A percentile compares a stretch with the other conserved stretches of the same genome.
Conservation (phyloP, 352 stramenopile species). For the Globisporangium paddicum region DNA sequence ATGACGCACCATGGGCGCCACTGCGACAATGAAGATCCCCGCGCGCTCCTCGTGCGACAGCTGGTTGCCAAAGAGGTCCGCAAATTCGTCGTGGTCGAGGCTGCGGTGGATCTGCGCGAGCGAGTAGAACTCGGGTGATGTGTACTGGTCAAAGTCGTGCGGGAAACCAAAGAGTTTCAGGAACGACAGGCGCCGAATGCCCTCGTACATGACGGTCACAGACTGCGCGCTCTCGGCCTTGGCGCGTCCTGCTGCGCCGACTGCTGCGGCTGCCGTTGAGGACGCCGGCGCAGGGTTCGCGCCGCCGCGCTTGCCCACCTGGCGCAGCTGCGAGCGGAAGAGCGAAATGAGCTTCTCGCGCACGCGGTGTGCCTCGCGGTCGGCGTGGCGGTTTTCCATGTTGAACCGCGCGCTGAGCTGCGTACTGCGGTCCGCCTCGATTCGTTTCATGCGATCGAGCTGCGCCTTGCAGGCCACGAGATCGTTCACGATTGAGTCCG, state of each 20-base stretch:
- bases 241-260: conserved; percentile 5
- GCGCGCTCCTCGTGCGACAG: conserved; percentile 69
- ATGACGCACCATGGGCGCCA: conserved; percentile 62
- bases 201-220: conserved; percentile 46
- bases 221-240: conserved; percentile 7
- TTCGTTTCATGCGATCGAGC: conserved; percentile 42
- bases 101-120: conserved; percentile 31
- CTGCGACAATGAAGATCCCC: conserved; percentile 55
- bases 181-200: conserved; percentile 57
- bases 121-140: conserved; percentile 45
- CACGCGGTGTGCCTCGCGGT: conserved; percentile 41
- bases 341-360: conserved; percentile 40
- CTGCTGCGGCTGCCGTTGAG: neutral
- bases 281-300: conserved; percentile 11
- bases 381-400: conserved; percentile 53
- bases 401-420: conserved; percentile 42
- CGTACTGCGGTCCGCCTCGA: conserved; percentile 40
- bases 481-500: conserved; percentile 53
- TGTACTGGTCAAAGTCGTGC: conserved; percentile 51
- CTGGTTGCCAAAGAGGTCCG: conserved; percentile 60
- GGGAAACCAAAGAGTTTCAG: conserved; percentile 52
- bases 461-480: conserved; percentile 34
- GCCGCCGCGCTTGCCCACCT: conserved; percentile 27
- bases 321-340: conserved; percentile 43
- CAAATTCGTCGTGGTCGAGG: conserved; percentile 44